These are phyloP conservation scores for Coix lacrymajobi DNA, from an alignment of 176 grass and related monocot genomes.

Conservation along the genomic window DNA sequence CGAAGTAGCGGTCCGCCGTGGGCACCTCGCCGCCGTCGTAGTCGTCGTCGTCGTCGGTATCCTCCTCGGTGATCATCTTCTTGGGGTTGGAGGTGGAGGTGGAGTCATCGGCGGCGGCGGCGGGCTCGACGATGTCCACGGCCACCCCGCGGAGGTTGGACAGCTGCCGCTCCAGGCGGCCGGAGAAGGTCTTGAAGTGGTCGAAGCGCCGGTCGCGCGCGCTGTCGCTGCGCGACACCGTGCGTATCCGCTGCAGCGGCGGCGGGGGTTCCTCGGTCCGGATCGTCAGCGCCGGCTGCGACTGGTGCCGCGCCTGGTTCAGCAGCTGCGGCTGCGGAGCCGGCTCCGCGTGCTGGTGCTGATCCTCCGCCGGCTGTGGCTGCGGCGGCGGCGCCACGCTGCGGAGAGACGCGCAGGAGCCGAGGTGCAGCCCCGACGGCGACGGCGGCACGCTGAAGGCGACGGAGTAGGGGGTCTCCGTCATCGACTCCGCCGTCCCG, in stretches of 20 bases:
- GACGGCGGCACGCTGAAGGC: slow-evolving; percentile 59
- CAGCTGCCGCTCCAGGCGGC: slow-evolving; percentile 66
- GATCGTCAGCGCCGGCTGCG: slow-evolving; percentile 34
- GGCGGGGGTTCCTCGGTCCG: not conserved
- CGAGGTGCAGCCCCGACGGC: slow-evolving; percentile 47
- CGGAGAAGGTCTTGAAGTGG: slow-evolving; percentile 82
- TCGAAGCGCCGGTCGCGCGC: slow-evolving; percentile 54
- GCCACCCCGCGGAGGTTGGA: slow-evolving; percentile 61
- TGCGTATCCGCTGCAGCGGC: not conserved
- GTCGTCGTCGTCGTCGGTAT: not conserved
- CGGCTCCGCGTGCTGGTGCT: not conserved
- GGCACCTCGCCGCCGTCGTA: not conserved
- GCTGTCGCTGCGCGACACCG: slow-evolving; percentile 24
- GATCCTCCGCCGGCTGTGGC: not conserved
- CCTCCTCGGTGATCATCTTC: not conserved
- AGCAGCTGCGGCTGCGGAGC: slow-evolving; percentile 5
- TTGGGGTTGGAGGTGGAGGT: not conserved
- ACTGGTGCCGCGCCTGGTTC: slow-evolving; percentile 27
- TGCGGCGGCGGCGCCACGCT: not conserved
- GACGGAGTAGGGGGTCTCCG: not conserved
- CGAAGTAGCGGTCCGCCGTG: slow-evolving; percentile 67
- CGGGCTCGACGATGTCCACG: slow-evolving; percentile 12
- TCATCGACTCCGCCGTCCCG: not conserved
- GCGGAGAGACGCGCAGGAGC: not conserved
- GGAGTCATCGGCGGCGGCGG: not conserved